phyloP scores from a whole-genome alignment of 768 basidiomycete genomes.

The Tricholoma terreum region DNA sequence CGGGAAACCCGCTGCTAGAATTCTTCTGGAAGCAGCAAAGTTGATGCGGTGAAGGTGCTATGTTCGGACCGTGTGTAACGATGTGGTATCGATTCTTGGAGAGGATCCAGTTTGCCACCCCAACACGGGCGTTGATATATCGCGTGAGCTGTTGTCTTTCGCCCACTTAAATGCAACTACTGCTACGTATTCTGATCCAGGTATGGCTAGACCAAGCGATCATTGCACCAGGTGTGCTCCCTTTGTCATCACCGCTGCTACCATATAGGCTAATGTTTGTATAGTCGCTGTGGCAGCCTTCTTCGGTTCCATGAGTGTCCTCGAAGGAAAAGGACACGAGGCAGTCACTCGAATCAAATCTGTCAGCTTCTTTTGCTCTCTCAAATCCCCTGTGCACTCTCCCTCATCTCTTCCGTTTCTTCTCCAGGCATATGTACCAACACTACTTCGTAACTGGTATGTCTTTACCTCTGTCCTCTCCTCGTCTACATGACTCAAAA shows the following conservation, averaged over 20 bases:
- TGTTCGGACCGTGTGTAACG: constrained; percentile 82
- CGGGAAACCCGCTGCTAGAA: background rate
- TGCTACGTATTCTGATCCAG: constrained; percentile 30
- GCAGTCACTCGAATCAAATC: constrained; percentile 43
- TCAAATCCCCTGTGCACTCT: background rate
- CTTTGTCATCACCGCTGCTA: background rate
- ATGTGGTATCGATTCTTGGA: constrained; percentile 80
- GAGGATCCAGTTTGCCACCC: constrained; percentile 62
- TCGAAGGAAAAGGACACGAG: constrained; percentile 69
- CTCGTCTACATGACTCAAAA: background rate
- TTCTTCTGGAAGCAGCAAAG: background rate
- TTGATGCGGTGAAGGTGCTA: constrained; percentile 37
- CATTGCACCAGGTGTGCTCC: constrained; percentile 59
- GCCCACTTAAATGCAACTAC: background rate
- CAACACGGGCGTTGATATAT: constrained; percentile 56
- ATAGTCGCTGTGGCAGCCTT: constrained; percentile 47
- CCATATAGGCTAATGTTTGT: background rate
- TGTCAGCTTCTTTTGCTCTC: constrained; percentile 29
- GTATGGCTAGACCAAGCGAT: constrained; percentile 82
- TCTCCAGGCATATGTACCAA: constrained; percentile 63
- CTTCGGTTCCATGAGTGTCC: constrained; percentile 71
- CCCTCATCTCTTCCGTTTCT: background rate
- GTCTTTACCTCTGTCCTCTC: constrained; percentile 7
- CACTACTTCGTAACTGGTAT: constrained; percentile 74
- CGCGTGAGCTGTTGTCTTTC: constrained; percentile 41